Percentiles rank a stretch among this genome's conserved stretches.
Conservation (phyloP, 148 eudicot genomes). For the Talinum fruticosum region DNA sequence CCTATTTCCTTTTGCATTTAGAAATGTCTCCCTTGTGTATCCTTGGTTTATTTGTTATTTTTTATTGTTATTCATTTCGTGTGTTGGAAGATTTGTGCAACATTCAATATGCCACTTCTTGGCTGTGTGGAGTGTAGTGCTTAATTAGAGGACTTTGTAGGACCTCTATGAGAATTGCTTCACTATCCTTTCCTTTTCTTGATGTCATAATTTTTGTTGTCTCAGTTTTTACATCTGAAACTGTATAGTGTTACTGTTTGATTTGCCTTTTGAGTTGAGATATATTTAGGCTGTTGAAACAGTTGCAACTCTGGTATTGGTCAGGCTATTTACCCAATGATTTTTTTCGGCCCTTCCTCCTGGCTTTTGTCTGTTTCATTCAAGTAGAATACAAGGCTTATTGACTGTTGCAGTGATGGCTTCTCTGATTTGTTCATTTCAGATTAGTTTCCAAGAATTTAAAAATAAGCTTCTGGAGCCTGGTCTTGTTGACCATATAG, state of each 20-base stretch:
- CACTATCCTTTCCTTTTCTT: not conserved
- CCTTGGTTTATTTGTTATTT: too few relatives aligned
- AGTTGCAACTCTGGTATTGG: not conserved
- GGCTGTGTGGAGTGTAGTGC: not conserved
- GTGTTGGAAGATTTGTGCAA: not conserved
- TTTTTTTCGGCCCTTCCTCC: not conserved
- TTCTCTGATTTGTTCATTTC: slow-evolving; percentile 28
- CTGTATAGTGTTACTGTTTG: not conserved
- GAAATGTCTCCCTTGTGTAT: too few relatives aligned
- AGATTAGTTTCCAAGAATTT: slow-evolving; percentile 97
- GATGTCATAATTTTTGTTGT: not conserved
- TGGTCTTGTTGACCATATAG: slow-evolving; percentile 81
- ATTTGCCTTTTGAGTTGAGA: slow-evolving; percentile 3
- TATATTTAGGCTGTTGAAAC: not conserved
- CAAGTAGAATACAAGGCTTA: not conserved
- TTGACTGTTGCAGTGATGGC: not conserved
- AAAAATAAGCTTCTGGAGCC: slow-evolving; percentile 90
- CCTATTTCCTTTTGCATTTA: too few relatives aligned
- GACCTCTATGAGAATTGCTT: not conserved
- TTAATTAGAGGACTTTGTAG: not conserved
- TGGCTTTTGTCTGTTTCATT: slow-evolving; percentile 3
- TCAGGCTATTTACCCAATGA: not conserved
- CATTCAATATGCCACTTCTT: not conserved
- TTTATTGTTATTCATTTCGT: too few relatives aligned
- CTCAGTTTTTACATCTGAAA: not conserved